Conservation (phyloP, 305 asterid species). For the Fraxinus sp. region DNA sequence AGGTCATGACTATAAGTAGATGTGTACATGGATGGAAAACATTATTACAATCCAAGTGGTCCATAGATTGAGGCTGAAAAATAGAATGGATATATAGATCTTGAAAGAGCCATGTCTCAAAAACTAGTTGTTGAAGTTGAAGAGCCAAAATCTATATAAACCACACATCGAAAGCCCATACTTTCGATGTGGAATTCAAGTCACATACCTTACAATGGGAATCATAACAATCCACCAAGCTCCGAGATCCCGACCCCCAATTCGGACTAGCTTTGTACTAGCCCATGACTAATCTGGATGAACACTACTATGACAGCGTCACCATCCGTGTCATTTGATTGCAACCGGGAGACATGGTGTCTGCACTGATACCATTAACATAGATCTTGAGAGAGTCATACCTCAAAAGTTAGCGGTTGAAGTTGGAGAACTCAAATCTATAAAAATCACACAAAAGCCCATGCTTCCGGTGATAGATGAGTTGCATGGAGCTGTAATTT, state of each 20-base stretch:
- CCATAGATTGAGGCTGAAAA: not conserved
- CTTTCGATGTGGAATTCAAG: not conserved
- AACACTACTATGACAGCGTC: not conserved
- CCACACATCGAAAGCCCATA: not conserved
- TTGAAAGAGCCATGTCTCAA: not conserved
- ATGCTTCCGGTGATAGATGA: not conserved
- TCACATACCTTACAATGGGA: not conserved
- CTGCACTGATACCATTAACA: not conserved
- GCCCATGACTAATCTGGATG: not conserved
- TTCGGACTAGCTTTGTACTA: not conserved
- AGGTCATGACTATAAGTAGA: not conserved
- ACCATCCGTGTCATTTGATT: not conserved
- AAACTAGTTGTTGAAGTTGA: not conserved
- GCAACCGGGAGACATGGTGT: not conserved
- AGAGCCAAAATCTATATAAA: too few species aligned
- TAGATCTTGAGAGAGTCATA: too few species aligned
- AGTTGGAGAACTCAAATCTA: not conserved
- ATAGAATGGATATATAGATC: not conserved
- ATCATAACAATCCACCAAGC: not conserved
- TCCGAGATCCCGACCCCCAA: not conserved
- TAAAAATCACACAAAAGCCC: not conserved
- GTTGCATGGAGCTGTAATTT: not conserved
- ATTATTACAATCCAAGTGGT: not conserved
- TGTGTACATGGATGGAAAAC: not conserved
- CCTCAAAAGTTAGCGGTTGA: not conserved